Base-by-base conservation (phyloP, 768 basidiomycete species). In the Arthromyces matolae region DNA sequence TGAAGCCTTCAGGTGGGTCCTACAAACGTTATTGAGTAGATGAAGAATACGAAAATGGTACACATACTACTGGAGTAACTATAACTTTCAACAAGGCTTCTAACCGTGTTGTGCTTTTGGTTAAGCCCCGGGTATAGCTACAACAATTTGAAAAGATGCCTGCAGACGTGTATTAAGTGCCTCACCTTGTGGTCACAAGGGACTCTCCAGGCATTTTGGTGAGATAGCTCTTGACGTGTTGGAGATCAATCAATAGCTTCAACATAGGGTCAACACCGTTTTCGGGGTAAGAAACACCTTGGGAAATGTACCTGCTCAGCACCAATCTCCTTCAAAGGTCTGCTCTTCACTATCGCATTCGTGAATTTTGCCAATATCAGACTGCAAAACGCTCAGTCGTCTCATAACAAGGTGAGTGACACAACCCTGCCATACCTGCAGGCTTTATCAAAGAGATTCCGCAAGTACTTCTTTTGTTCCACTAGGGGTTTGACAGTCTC, bases 41-140 rank as follows among this genome's bases (percentile, higher is more conserved):
- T 3, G 16, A 48, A 19, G 33, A 33, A 22, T 8, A 20, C 20
- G 27, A 24, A 16, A 19, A 33, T 25, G 20, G 2, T 8, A 6
- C 9, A 71, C 86, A 50, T 65, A 91, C 92, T 51, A 85, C 88
- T 2, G 95, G 95, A 0, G 92, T 94, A 18, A 97, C 83, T 45
- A 98, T 89, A 48, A 96, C 91, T 67, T 99, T 98, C 45, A 99
- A 79, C 57, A 99, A 71, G 1, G 92, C 90, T 66, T 99, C 96
- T 36, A 98, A 65, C 41, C 86, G 79, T 2, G 83, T 79, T 0
- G 89, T 89, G 33, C 78, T 85, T 56, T 93, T 95, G 22, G 77
- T 83, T 31, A 98, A 73, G 48, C 84, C 84, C 35, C 88, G 83
- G 7, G 84, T 82, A 62, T 94, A 97, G 27, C 93, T 94, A 61